phyloP scores from a whole-genome alignment of 2,329 filamentous ascomycete species.

The Dactylellina parvicollis region DNA sequence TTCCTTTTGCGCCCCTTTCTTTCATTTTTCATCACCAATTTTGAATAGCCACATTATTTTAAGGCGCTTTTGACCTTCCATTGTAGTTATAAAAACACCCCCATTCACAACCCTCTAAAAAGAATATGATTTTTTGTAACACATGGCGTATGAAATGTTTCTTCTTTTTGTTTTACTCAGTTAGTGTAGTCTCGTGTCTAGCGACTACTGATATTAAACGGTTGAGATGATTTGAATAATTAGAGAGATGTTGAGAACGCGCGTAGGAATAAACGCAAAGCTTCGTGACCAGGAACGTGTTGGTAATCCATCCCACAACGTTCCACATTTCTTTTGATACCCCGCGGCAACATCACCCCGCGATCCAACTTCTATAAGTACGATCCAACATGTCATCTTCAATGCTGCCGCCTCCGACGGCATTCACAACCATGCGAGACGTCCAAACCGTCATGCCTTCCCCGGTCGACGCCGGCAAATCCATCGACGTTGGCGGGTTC shows the following conservation, averaged over 20 bases:
- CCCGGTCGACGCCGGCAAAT: conserved; percentile 55
- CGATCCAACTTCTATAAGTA: conserved; percentile 4
- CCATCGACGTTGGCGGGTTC: conserved; percentile 53
- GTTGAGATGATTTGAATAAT: not conserved
- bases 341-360: conserved; percentile 30
- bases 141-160: conserved; percentile 49
- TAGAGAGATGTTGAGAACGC: no score
- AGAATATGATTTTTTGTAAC: conserved; percentile 45
- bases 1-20: conserved; percentile 48
- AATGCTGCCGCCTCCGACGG: conserved; percentile 36
- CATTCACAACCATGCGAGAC: conserved; percentile 15
- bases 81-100: conserved; percentile 33
- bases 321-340: conserved; percentile 18
- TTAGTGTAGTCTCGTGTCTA: not conserved
- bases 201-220: not conserved
- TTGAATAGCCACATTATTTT: conserved; percentile 18
- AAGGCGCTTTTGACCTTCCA: conserved; percentile 13
- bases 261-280: no score
- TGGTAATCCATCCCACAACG: not conserved
- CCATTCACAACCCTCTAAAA: conserved; percentile 23
- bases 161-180: conserved; percentile 5
- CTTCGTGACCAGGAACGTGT: conserved; percentile 1
- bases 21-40: conserved; percentile 49
- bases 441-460: conserved; percentile 48
- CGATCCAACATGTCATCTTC: conserved; percentile 6